Evolutionary conservation across 768 basidiomycete species (phyloP).

Genomic region (Lanmaoa pseudosensibilis): DNA sequence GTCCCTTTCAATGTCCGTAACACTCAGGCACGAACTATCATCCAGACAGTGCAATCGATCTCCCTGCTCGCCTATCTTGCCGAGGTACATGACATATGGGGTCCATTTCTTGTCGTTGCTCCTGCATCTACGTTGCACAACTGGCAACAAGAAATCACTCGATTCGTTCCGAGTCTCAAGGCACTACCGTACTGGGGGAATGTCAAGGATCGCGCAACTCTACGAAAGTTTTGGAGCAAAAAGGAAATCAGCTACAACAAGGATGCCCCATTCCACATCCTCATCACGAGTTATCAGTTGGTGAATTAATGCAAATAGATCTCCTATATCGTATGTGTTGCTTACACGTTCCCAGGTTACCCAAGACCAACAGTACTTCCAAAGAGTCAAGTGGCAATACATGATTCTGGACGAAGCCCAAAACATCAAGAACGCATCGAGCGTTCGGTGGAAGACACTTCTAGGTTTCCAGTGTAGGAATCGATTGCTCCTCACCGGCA

Average conservation of each 20-base stretch:
- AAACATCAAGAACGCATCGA: constrained; percentile 97
- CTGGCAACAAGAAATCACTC: constrained; percentile 98
- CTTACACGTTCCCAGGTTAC: constrained; percentile 59
- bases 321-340: not conserved
- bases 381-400: constrained; percentile 98
- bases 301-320: constrained; percentile 42
- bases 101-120: constrained; percentile 96
- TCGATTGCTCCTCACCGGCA: constrained; percentile 91
- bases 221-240: constrained; percentile 97
- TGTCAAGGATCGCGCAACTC: constrained; percentile 89
- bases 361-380: constrained; percentile 97
- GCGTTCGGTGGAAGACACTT: constrained; percentile 95
- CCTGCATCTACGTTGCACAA: constrained; percentile 97
- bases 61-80: constrained; percentile 94
- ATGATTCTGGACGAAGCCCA: constrained; percentile 99
- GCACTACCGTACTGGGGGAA: constrained; percentile 98
- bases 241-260: constrained; percentile 95
- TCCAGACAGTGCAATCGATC: constrained; percentile 94
- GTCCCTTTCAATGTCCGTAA: constrained; percentile 9
- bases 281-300: constrained; percentile 96
- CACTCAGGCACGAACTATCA: not conserved
- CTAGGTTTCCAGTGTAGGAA: constrained; percentile 96
- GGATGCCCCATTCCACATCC: constrained; percentile 93
- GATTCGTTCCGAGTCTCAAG: constrained; percentile 92
- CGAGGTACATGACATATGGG: constrained; percentile 98